Base-by-base conservation (phyloP, 2,329 filamentous ascomycete genomes). In the Rhinocladiella mackenziei region DNA sequence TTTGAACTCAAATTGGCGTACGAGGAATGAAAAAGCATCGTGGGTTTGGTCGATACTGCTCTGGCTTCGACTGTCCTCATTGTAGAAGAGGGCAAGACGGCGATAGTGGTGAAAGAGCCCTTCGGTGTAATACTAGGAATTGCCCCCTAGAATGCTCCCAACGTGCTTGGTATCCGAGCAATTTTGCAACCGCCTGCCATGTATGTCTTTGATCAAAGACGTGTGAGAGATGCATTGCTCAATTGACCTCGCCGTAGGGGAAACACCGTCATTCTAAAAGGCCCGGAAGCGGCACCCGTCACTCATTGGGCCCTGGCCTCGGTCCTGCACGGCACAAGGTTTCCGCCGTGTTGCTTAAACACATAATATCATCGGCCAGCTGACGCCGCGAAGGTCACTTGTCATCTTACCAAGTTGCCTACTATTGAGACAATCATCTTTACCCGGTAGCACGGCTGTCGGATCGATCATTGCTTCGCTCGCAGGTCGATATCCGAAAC, bases 71-170 rank as follows among this genome's bases (percentile, higher is more conserved):
- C n/a, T n/a, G n/a, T n/a, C n/a, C n/a, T n/a, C n/a, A n/a, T n/a
- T n/a, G n/a, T n/a, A n/a, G n/a, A n/a, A n/a, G n/a, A n/a, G n/a
- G n/a, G n/a, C n/a, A n/a, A n/a, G n/a, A n/a, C n/a, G n/a, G 85
- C 81, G 0, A 69, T 92, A 54, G 68, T 92, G 3, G 66, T 81
- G 50, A 82, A 80, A 60, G 84, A 89, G 64, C 86, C 88, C 0
- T 87, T 78, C 56, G 88, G 88, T 1, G 86, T 91, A 6, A 74
- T 89, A 10, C 68, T 92, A 22, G 81, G 78, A 3, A 88, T 94
- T 62, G 84, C 83, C 2, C 86, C 88, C 7, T 94, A 87, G 87
- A 74, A 80, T 53, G 76, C 75, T 0, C 76, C 73, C 5, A 71
- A 66, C 38, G 68, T 73, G 44, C 63, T 76, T 18, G 72, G 71